Evolutionary conservation across 1,139 yeast species (phyloP).

Genomic region (Yamadazyma trypodendri): DNA sequence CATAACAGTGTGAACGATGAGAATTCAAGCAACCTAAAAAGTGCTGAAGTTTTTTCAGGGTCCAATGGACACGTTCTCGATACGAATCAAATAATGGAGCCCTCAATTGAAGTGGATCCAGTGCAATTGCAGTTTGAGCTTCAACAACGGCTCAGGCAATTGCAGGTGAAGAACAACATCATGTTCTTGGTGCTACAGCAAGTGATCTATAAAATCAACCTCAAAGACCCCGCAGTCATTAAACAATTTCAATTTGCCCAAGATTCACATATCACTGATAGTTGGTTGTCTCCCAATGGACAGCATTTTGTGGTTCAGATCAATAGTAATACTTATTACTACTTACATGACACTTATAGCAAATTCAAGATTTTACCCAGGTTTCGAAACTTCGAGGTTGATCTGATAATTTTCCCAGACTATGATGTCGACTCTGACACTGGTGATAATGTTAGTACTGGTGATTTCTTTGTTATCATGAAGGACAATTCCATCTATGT

Average conservation of each 20-base stretch:
- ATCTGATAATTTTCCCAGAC: constrained; percentile 24
- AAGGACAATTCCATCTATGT: constrained; percentile 30
- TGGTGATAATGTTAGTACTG: constrained; percentile 17
- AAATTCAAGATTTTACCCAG: constrained; percentile 34
- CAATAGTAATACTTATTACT: constrained; percentile 25
- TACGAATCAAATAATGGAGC: constrained; percentile 15
- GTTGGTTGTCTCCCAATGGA: constrained; percentile 45
- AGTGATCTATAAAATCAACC: constrained; percentile 31
- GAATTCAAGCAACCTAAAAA: not conserved
- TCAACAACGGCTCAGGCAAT: constrained; percentile 22
- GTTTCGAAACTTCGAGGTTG: constrained; percentile 29
- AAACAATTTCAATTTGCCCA: constrained; percentile 26
- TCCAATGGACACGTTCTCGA: not conserved
- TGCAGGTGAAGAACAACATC: constrained; percentile 30
- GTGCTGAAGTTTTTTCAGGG: not conserved
- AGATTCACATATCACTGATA: constrained; percentile 20
- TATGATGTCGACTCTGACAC: not conserved
- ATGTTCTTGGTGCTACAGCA: constrained; percentile 33
- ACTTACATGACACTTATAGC: constrained; percentile 31
- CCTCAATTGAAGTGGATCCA: constrained; percentile 36
- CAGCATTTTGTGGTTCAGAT: constrained; percentile 33
- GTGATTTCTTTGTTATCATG: constrained; percentile 31
- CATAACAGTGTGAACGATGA: not conserved
- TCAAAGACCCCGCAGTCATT: constrained; percentile 38
- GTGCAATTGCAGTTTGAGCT: constrained; percentile 45